Evolutionary conservation across 2,329 filamentous ascomycete species (phyloP).

Genomic region (Bipolaris victoriae): DNA sequence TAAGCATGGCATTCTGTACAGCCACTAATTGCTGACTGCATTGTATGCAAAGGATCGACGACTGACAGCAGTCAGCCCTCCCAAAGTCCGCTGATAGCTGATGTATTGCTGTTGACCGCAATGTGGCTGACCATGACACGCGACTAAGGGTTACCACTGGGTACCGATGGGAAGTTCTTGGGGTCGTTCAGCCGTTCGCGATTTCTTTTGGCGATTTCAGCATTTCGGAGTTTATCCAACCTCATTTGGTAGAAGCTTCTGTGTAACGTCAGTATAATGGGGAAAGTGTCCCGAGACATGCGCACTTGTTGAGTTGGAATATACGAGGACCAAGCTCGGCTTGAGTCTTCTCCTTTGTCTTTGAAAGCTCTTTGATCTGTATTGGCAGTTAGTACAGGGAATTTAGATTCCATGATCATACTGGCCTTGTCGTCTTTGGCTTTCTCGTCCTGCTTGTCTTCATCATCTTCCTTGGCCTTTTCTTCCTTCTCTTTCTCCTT

Average conservation of each 20-base stretch:
- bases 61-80: slow-evolving; percentile 30
- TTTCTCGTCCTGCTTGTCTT: slow-evolving; percentile 68
- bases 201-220: slow-evolving; percentile 80
- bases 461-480: slow-evolving; percentile 66
- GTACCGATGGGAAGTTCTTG: slow-evolving; percentile 82
- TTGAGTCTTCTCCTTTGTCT: slow-evolving; percentile 52
- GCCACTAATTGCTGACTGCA: slow-evolving; percentile 46
- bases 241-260: slow-evolving; percentile 89
- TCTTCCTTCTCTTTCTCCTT: slow-evolving; percentile 66
- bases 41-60: slow-evolving; percentile 25
- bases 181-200: slow-evolving; percentile 80
- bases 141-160: slow-evolving; percentile 59
- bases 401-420: neutral
- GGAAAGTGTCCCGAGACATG: neutral
- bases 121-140: neutral
- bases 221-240: slow-evolving; percentile 75
- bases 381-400: slow-evolving; percentile 10
- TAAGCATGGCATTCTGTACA: slow-evolving; percentile 23
- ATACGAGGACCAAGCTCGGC: slow-evolving; percentile 75
- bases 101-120: neutral
- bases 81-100: slow-evolving; percentile 15
- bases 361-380: slow-evolving; percentile 57
- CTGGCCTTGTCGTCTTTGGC: slow-evolving; percentile 64
- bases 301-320: slow-evolving; percentile 81
- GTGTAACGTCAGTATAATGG: slow-evolving; percentile 7